Base-by-base conservation (phyloP, 2,329 filamentous ascomycete genomes). In the Pseudopyrenochaeta lycopersici region DNA sequence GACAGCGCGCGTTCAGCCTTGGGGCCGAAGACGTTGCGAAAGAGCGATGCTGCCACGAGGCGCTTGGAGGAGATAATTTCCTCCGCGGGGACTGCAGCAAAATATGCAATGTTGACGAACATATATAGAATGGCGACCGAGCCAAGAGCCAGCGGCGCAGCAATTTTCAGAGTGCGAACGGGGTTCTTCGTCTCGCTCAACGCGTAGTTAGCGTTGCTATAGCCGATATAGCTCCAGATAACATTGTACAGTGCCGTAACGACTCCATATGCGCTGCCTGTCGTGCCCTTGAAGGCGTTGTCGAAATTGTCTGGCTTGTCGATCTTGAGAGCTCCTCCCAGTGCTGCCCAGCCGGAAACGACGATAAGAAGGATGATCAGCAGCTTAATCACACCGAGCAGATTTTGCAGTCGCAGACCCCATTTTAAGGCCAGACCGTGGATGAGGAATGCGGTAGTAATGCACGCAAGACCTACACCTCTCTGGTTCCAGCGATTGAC, bases 201-300 rank as follows among this genome's bases (percentile, higher is more conserved):
- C 12, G 84, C 85, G 65, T 89, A 88, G 76, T 89, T 89, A 69
- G 86, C 87, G 70, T 89, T 89, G 76, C 81, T 84, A 78, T 88
- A 88, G 20, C 88, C 88, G 60, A 88, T 83, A 64, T 86, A 90
- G 55, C 83, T 86, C 83, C 87, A 90, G 64, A 90, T 87, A 57
- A 90, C 87, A 62, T 89, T 90, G 79, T 89, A 90, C 0, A 90
- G 76, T 0, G 88, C 87, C 1, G 85, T 89, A n/a, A 89, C 86
- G 30, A 89, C 81, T 42, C 85, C 86, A 59, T 90, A 90, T 1
- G 85, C 82, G 61, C 83, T 87, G 7, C 85, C 84, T 1, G 85
- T 88, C 4, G 88, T 90, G 7, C 88, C 88, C 41, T 83, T 81
- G 58, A 90, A 90, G 9, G 86, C 83, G 53, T 87, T 81, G 59